These are phyloP conservation scores for Tuber indicum DNA, from an alignment of 495 filamentous ascomycete species.

Conservation along the genomic window DNA sequence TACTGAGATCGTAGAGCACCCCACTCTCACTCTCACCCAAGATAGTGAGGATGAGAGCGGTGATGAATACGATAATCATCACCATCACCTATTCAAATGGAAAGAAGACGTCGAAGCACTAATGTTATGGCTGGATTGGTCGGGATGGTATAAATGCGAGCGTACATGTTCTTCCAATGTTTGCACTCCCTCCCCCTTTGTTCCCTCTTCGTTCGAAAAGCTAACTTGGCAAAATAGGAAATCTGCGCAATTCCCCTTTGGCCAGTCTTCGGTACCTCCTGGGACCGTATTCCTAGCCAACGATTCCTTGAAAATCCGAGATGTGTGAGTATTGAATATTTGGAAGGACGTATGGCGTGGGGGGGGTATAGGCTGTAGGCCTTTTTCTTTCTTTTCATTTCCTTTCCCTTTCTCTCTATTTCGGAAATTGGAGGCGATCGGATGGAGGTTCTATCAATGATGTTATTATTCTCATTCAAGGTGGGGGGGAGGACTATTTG, in stretches of 20 bases:
- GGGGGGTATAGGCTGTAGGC: background rate
- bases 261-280: conserved; percentile 15
- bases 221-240: background rate
- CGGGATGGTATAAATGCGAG: conserved; percentile 18
- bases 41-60: background rate
- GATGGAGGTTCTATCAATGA: background rate
- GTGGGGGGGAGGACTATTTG: background rate
- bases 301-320: conserved; percentile 7
- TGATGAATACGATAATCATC: background rate
- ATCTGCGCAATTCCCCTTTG: conserved; percentile 19
- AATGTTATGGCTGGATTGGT: conserved; percentile 24
- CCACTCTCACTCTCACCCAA: background rate
- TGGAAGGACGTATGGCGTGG: conserved; percentile 10
- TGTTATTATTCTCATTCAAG: background rate
- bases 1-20: background rate
- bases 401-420: background rate
- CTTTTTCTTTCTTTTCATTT: background rate
- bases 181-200: background rate
- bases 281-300: background rate
- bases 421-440: background rate
- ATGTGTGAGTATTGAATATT: conserved; percentile 14
- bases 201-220: background rate
- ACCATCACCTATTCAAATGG: conserved; percentile 7
- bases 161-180: conserved; percentile 14
- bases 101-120: conserved; percentile 7